Conservation (phyloP, 257 asterid species). For the Nicotiana tabacum region DNA sequence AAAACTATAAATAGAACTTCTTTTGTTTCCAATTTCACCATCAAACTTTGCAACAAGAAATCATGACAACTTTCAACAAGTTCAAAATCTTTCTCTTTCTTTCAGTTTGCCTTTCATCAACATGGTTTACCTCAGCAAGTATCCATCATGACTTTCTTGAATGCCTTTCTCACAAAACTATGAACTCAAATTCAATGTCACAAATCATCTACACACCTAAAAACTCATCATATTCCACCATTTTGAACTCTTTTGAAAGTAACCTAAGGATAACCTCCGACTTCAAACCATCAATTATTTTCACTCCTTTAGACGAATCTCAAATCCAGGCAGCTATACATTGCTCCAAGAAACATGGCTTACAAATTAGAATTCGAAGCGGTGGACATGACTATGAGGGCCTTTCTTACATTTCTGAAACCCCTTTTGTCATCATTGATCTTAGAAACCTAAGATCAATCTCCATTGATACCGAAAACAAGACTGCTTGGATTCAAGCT, state of each 20-base stretch:
- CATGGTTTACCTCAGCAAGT: not conserved
- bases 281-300: not conserved
- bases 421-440: not conserved
- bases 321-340: not conserved
- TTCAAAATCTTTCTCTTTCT: not conserved
- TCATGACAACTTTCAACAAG: not conserved
- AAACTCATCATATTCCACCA: not conserved
- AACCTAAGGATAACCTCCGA: not conserved
- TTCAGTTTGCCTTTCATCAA: not conserved
- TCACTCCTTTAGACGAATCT: conserved; percentile 3
- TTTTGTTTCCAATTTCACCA: not conserved
- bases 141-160: not conserved
- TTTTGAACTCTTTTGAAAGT: not conserved
- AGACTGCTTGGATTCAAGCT: conserved; percentile 9
- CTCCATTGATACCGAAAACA: not conserved
- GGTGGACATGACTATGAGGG: conserved; percentile 10
- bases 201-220: not conserved
- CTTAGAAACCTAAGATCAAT: not conserved
- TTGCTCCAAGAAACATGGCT: conserved; percentile 4
- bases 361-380: not conserved
- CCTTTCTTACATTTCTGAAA: not conserved
- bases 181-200: not conserved
- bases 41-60: not conserved
- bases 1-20: not conserved
- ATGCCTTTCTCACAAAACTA: not conserved